phyloP scores from a whole-genome alignment of 108 stramenopile genomes.

The Fragilaria radians region DNA sequence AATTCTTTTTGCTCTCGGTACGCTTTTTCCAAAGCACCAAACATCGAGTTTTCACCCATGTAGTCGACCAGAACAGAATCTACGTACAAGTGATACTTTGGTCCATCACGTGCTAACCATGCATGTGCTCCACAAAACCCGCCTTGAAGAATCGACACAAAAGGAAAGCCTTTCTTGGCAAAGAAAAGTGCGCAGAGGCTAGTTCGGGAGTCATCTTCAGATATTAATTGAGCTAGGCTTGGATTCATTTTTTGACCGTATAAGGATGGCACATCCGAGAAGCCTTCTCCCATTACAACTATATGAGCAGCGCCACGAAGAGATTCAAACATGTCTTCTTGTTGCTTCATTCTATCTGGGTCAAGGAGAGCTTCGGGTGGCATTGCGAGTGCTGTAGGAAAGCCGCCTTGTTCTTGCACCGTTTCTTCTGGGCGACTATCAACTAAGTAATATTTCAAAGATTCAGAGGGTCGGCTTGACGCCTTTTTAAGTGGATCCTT shows the following conservation, averaged over 20 bases:
- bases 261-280: slow-evolving; percentile 58
- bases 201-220: slow-evolving; percentile 68
- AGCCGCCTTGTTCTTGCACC: slow-evolving; percentile 64
- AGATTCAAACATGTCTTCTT: slow-evolving; percentile 73
- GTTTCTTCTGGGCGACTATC: slow-evolving; percentile 63
- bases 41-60: slow-evolving; percentile 58
- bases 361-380: slow-evolving; percentile 60
- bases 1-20: slow-evolving; percentile 45
- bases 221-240: slow-evolving; percentile 34
- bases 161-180: slow-evolving; percentile 85
- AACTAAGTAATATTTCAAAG: slow-evolving; percentile 67
- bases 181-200: slow-evolving; percentile 81
- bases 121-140: slow-evolving; percentile 83
- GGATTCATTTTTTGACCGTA: slow-evolving; percentile 59
- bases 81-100: slow-evolving; percentile 26
- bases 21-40: slow-evolving; percentile 66
- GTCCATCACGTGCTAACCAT: slow-evolving; percentile 64
- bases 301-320: slow-evolving; percentile 75
- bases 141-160: slow-evolving; percentile 86
- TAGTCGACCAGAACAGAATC: slow-evolving; percentile 62
- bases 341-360: slow-evolving; percentile 46
- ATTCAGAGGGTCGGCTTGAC: slow-evolving; percentile 3
- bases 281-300: slow-evolving; percentile 75
- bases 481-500: slow-evolving; percentile 8
- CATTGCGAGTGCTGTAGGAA: slow-evolving; percentile 64